These are phyloP conservation scores for Suillus brevipes DNA, from an alignment of 768 basidiomycete genomes.

Conservation along the genomic window DNA sequence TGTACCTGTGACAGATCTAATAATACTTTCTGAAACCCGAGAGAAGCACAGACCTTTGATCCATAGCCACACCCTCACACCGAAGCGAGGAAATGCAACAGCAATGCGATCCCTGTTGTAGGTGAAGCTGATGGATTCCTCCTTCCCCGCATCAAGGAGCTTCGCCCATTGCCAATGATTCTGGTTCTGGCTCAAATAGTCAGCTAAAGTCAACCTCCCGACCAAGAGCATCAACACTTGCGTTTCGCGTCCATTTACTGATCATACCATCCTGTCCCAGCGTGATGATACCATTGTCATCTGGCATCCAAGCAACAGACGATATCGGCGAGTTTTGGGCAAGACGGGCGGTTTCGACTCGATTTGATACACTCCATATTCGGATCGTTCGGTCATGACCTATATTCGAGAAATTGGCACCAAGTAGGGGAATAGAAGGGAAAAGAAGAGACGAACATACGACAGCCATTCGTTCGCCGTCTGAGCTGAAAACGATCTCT, in stretches of 20 bases:
- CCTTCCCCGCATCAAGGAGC: constrained; percentile 50
- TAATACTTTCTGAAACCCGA: neutral
- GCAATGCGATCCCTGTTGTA: constrained; percentile 60
- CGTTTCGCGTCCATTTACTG: constrained; percentile 58
- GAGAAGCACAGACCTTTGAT: constrained; percentile 44
- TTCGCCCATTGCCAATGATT: constrained; percentile 59
- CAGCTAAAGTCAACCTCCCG: neutral
- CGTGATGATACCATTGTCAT: constrained; percentile 55
- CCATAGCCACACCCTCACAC: constrained; percentile 68
- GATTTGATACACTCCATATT: constrained; percentile 54
- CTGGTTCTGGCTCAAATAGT: constrained; percentile 34
- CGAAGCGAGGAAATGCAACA: constrained; percentile 56
- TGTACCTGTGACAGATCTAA: constrained; percentile 40
- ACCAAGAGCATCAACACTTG: constrained; percentile 33
- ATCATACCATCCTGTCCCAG: constrained; percentile 58
- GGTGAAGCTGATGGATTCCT: constrained; percentile 52
- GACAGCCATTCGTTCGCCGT: constrained; percentile 57
- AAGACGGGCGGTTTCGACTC: constrained; percentile 56
- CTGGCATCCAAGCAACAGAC: constrained; percentile 59
- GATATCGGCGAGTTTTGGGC: constrained; percentile 50
- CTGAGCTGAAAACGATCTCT: constrained; percentile 50
- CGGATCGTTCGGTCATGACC: constrained; percentile 62
- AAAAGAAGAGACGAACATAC: constrained; percentile 44
- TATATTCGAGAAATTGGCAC: constrained; percentile 22
- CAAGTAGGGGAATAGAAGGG: constrained; percentile 3